Base-by-base conservation (phyloP, 2,329 filamentous ascomycete genomes). In the Onygenales sp. region DNA sequence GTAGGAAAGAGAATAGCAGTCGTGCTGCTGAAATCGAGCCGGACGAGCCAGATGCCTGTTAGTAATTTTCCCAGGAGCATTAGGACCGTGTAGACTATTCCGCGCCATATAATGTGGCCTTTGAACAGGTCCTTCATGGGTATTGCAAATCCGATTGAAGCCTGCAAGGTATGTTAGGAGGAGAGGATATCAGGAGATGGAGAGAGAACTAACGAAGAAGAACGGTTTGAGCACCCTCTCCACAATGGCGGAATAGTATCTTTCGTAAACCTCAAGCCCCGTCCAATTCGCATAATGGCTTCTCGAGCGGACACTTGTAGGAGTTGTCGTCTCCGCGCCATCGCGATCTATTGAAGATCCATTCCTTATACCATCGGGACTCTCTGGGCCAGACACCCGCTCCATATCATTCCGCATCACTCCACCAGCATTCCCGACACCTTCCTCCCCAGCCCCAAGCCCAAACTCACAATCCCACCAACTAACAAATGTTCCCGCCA, bases 111-210 rank as follows among this genome's bases (percentile, higher is more conserved):
- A 0, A 87, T 75, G 0, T 70, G 62, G 0, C 79, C 79, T 0
- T 66, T 65, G 60, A 90, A 92, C 75, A 93, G 82, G 5, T 80
- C 70, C 0, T 78, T 80, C 33, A 92, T 84, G 0, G 87, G 87
- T 1, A 93, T 86, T 0, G 87, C 84, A 63, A 92, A 91, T 0
- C 87, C 87, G 37, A 92, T 85, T 0, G 78, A 82, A 2, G 78
- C 64, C 66, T 70, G 27, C 21, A 14, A n/a, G 3, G 32, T 10
- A 49, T n/a, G 42, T 8, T 14, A 8, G 31, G 5, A 34, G 9
- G n/a, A 31, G 33, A 42, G n/a, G 48, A 32, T 17, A 37, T 51
- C 7, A 11, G 7, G 8, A 27, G 17, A 14, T 8, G 17, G 13
- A 31, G 2, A n/a, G 32, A 33, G 11, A 7, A 63, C 78, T 67